Evolutionary conservation across 441 rosid species (phyloP).

Genomic region (Aleurites moluccanus): DNA sequence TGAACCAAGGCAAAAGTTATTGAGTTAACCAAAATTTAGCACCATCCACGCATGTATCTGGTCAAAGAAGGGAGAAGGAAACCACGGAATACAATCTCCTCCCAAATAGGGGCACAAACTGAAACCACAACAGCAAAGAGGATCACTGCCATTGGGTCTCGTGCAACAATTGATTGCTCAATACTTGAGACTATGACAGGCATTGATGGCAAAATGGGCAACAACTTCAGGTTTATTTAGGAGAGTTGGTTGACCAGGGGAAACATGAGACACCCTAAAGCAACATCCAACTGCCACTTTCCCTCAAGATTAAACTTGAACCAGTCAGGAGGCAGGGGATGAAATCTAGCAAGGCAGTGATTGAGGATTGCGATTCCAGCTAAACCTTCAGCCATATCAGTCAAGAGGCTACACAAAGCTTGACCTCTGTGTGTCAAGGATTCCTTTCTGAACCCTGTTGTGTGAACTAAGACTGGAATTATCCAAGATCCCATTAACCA

Average conservation of each 20-base stretch:
- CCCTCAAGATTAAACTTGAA: conserved; percentile 69
- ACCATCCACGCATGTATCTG: conserved; percentile 84
- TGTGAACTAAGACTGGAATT: conserved; percentile 28
- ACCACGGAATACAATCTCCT: conserved; percentile 85
- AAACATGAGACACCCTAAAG: conserved; percentile 67
- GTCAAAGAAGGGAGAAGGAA: conserved; percentile 85
- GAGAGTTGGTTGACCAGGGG: conserved; percentile 76
- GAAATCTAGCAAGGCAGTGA: conserved; percentile 68
- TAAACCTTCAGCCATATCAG: conserved; percentile 58
- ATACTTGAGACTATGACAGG: conserved; percentile 73
- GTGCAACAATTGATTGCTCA: conserved; percentile 77
- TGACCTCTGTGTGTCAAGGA: conserved; percentile 19
- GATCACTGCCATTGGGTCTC: conserved; percentile 82
- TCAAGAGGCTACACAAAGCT: conserved; percentile 29
- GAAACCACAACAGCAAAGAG: conserved; percentile 76
- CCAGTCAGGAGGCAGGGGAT: conserved; percentile 75
- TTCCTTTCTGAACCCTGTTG: conserved; percentile 34
- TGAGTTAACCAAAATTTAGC: conserved; percentile 75
- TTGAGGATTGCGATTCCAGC: conserved; percentile 76
- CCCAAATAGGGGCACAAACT: conserved; percentile 77
- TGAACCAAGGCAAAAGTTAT: conserved; percentile 84
- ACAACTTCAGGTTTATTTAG: conserved; percentile 66
- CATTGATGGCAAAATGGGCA: conserved; percentile 65
- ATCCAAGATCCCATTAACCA: conserved; percentile 28
- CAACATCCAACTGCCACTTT: conserved; percentile 60